Evolutionary conservation across 2,329 filamentous ascomycete genomes (phyloP).

Genomic region (Emydomyces testavorans): DNA sequence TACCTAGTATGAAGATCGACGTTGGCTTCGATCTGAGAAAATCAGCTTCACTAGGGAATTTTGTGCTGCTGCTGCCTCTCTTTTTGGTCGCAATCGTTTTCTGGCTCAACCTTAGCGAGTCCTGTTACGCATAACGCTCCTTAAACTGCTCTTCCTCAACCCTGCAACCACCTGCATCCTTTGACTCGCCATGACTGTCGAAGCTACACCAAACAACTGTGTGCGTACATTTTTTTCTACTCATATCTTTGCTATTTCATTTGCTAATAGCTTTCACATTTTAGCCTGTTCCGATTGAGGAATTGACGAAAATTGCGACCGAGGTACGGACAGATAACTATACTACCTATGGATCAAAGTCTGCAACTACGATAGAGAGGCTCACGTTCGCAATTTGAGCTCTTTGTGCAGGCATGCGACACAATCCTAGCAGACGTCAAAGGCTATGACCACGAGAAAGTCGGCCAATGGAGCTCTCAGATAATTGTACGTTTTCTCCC

Average conservation of each 20-base stretch:
- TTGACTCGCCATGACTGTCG: slow-evolving; percentile 2
- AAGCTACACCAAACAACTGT: slow-evolving; percentile 9
- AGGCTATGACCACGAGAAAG: slow-evolving; percentile 77
- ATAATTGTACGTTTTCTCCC: slow-evolving; percentile 62
- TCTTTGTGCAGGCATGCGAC: slow-evolving; percentile 60
- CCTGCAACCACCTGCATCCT: neutral
- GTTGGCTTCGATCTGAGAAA: too few species aligned
- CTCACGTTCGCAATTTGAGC: slow-evolving; percentile 13
- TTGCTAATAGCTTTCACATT: neutral
- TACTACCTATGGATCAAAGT: slow-evolving; percentile 2
- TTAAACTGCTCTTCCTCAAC: too few species aligned
- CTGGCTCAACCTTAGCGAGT: too few species aligned
- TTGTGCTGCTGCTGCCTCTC: too few species aligned
- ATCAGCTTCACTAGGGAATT: too few species aligned
- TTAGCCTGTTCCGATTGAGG: slow-evolving; percentile 62
- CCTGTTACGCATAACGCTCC: too few species aligned
- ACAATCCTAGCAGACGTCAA: slow-evolving; percentile 60
- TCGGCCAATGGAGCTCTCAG: slow-evolving; percentile 75
- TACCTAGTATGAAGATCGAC: too few species aligned
- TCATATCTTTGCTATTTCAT: neutral
- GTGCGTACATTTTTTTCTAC: slow-evolving; percentile 3
- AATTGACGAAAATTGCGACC: slow-evolving; percentile 73
- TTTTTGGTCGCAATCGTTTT: too few species aligned
- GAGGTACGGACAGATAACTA: slow-evolving; percentile 53
- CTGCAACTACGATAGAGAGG: neutral